phyloP scores from a whole-genome alignment of 768 basidiomycete genomes.

The Cytidiella melzeri region DNA sequence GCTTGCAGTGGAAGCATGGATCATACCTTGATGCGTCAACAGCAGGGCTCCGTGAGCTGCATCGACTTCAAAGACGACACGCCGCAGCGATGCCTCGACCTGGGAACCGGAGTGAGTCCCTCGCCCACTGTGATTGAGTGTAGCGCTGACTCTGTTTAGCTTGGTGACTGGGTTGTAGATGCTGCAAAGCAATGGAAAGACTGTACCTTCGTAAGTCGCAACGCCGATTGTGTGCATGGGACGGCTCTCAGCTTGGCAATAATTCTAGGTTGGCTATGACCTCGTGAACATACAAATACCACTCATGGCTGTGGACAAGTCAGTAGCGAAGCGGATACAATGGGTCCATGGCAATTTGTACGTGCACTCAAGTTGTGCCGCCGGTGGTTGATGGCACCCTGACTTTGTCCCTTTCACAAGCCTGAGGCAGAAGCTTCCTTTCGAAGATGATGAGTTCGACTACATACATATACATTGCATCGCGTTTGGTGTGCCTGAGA shows the following conservation, averaged over 20 bases:
- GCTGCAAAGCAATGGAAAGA: constrained; percentile 67
- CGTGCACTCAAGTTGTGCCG: constrained; percentile 17
- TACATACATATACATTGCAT: constrained; percentile 54
- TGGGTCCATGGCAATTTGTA: constrained; percentile 82
- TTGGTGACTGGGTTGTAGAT: constrained; percentile 66
- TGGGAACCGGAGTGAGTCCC: constrained; percentile 65
- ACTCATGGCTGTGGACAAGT: constrained; percentile 41
- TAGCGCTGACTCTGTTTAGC: constrained; percentile 30
- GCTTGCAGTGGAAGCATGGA: constrained; percentile 10
- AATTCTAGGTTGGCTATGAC: constrained; percentile 66
- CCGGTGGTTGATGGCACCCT: neutral
- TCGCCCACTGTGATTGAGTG: neutral
- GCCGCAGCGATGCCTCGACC: constrained; percentile 54
- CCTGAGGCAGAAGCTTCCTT: constrained; percentile 69
- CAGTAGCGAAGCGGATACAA: constrained; percentile 50
- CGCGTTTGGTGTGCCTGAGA: constrained; percentile 56
- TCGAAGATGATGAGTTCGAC: constrained; percentile 80
- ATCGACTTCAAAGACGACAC: constrained; percentile 44
- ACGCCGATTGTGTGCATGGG: neutral
- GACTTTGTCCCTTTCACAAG: constrained; percentile 29
- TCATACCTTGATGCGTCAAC: constrained; percentile 27
- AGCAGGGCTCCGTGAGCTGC: constrained; percentile 51
- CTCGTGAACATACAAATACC: constrained; percentile 71
- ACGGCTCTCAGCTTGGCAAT: neutral
- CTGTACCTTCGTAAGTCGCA: constrained; percentile 51